These are phyloP conservation scores for Calocybe gangraenosa DNA, from an alignment of 768 basidiomycete genomes.

Conservation along the genomic window DNA sequence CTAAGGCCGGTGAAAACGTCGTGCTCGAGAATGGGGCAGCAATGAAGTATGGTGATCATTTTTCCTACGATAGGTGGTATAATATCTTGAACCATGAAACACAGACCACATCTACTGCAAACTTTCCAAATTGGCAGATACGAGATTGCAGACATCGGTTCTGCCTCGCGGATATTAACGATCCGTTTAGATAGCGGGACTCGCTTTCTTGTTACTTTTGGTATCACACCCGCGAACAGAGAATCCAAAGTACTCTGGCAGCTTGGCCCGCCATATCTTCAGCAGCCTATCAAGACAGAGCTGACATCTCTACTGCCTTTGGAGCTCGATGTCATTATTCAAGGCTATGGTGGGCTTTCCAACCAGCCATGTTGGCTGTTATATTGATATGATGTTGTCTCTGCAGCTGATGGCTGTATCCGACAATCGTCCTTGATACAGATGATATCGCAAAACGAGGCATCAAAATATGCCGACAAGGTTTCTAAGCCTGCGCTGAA, in stretches of 20 bases:
- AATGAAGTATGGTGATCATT: constrained; percentile 7
- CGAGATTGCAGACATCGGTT: constrained; percentile 19
- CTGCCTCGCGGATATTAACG: constrained; percentile 18
- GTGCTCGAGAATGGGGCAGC: constrained; percentile 1
- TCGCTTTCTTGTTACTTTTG: constrained; percentile 7
- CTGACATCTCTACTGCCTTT: constrained; percentile 48
- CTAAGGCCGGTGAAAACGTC: constrained; percentile 15
- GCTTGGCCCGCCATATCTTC: constrained; percentile 6
- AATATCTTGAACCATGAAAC: background rate
- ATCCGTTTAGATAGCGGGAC: constrained; percentile 13
- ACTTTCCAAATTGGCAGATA: constrained; percentile 14
- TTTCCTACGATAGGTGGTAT: background rate
- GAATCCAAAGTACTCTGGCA: constrained; percentile 24
- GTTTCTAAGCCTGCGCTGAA: constrained; percentile 43
- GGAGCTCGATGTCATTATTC: constrained; percentile 51
- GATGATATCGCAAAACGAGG: constrained; percentile 25
- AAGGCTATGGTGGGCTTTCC: constrained; percentile 55
- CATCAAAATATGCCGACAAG: constrained; percentile 24
- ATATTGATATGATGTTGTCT: constrained; percentile 5
- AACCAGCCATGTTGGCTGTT: background rate
- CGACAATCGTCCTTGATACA: constrained; percentile 41
- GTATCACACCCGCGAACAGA: constrained; percentile 1
- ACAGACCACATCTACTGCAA: constrained; percentile 14
- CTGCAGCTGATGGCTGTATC: constrained; percentile 49
- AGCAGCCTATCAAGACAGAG: constrained; percentile 5